phyloP scores from a whole-genome alignment of 2,329 filamentous ascomycete genomes.

The Ophioceras dolichostomum region DNA sequence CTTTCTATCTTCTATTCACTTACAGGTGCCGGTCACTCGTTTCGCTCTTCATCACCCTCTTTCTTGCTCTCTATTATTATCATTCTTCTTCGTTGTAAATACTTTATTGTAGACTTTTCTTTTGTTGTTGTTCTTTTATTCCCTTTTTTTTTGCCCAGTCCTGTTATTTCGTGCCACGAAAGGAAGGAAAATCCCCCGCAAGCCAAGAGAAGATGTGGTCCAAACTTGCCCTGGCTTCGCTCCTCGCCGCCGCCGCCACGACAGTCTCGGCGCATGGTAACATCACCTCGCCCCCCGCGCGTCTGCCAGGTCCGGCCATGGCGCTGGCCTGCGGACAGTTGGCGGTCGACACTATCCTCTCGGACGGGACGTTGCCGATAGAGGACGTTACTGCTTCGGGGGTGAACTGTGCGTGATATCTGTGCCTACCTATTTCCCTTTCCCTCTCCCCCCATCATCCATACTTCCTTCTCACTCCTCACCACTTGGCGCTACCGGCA shows the following conservation, averaged over 20 bases:
- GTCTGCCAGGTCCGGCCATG: slow-evolving; percentile 28
- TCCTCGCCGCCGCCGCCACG: slow-evolving; percentile 12
- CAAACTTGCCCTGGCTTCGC: slow-evolving; percentile 7
- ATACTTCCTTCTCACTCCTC: not conserved
- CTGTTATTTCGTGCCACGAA: too few species aligned
- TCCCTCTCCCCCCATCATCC: not conserved
- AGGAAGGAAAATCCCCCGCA: not conserved
- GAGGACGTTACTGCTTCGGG: slow-evolving; percentile 14
- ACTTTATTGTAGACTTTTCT: too few species aligned
- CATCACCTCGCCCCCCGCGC: slow-evolving; percentile 26
- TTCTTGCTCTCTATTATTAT: too few species aligned
- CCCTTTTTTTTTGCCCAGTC: not conserved
- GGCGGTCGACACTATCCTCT: slow-evolving; percentile 21
- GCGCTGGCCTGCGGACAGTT: slow-evolving; percentile 28
- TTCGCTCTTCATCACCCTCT: slow-evolving; percentile 4
- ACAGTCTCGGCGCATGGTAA: slow-evolving; percentile 29
- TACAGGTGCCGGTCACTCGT: slow-evolving; percentile 12
- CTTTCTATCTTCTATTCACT: not conserved
- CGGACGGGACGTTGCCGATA: slow-evolving; percentile 22
- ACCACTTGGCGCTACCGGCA: too few species aligned
- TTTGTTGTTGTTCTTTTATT: not conserved
- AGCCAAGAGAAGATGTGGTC: slow-evolving; percentile 9
- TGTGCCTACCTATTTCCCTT: not conserved
- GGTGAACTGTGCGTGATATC: slow-evolving; percentile 14
- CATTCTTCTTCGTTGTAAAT: too few species aligned